Conservation (phyloP, 164 flowering plant species). For the Chloranthus sessilifolius region DNA sequence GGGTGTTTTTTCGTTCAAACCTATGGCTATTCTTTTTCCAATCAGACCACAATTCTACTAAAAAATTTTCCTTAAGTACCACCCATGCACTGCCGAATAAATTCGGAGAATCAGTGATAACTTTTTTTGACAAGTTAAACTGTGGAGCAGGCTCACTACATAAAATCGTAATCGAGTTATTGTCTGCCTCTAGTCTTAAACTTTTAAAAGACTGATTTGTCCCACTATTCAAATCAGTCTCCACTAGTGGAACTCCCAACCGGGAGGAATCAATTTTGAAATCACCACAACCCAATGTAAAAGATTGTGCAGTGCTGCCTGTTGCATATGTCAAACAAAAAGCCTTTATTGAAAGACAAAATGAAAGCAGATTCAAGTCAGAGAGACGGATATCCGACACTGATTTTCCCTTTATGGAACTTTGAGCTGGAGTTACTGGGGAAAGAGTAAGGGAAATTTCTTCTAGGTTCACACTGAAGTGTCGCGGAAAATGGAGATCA, state of each 20-base stretch:
- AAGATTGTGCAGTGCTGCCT: slow-evolving; percentile 31
- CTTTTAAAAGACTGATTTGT: slow-evolving; percentile 11
- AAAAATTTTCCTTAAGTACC: slow-evolving; percentile 25
- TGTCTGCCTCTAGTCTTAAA: slow-evolving; percentile 14
- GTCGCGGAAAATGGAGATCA: slow-evolving; percentile 17
- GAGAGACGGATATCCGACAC: slow-evolving; percentile 20
- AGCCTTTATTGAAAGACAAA: slow-evolving; percentile 35
- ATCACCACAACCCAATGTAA: slow-evolving; percentile 48
- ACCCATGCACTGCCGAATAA: slow-evolving; percentile 14
- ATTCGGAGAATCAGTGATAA: slow-evolving; percentile 10
- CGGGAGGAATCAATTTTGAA: slow-evolving; percentile 36
- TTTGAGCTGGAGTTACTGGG: slow-evolving; percentile 25
- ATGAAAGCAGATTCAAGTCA: slow-evolving; percentile 28
- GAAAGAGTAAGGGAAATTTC: slow-evolving; percentile 35
- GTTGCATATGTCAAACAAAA: slow-evolving; percentile 31
- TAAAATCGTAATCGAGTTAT: slow-evolving; percentile 27
- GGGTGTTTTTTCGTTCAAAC: slow-evolving; percentile 26
- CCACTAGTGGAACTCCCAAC: slow-evolving; percentile 12
- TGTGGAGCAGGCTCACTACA: slow-evolving; percentile 57
- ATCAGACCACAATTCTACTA: slow-evolving; percentile 47
- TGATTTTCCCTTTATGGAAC: slow-evolving; percentile 17
- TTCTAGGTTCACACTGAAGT: slow-evolving; percentile 36
- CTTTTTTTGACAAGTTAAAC: slow-evolving; percentile 18
- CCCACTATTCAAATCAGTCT: slow-evolving; percentile 5
- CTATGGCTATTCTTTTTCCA: slow-evolving; percentile 36